phyloP scores from a whole-genome alignment of 2,329 filamentous ascomycete species.

The Hymenoscyphus albidus region DNA sequence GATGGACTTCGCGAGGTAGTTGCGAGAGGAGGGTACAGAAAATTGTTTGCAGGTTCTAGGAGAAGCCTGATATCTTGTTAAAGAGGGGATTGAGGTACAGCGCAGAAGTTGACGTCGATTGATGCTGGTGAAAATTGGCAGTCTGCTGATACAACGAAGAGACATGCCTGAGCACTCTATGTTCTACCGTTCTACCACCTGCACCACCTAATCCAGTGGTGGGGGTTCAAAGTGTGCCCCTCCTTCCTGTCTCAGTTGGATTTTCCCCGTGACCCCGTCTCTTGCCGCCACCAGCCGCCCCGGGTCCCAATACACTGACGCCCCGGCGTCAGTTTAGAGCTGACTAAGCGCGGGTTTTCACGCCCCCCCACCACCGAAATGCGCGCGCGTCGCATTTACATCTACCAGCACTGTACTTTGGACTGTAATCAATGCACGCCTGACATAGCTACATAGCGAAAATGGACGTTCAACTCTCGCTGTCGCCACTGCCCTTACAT shows the following conservation, averaged over 20 bases:
- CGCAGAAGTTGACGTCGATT: neutral
- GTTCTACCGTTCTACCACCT: neutral
- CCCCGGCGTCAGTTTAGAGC: too few species aligned
- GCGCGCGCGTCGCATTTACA: too few species aligned
- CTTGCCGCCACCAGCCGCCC: too few species aligned
- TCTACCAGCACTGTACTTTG: too few species aligned
- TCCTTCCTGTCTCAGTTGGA: slow-evolving; percentile 2
- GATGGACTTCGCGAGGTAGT: slow-evolving; percentile 30
- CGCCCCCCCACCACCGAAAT: too few species aligned
- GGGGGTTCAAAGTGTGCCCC: neutral
- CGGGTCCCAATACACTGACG: too few species aligned
- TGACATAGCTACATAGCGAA: too few species aligned
- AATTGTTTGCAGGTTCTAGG: neutral
- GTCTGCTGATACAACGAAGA: neutral
- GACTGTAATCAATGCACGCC: too few species aligned
- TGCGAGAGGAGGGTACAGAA: slow-evolving; percentile 5
- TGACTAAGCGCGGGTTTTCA: too few species aligned
- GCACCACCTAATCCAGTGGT: neutral
- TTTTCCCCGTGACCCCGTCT: neutral
- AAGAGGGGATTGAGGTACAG: neutral
- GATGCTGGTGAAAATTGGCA: neutral
- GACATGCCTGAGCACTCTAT: neutral
- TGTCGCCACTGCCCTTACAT: too few species aligned
- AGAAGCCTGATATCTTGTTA: neutral
- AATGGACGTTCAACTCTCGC: too few species aligned